Conservation (phyloP, 2,329 filamentous ascomycete genomes). For the Colletotrichum melonis region DNA sequence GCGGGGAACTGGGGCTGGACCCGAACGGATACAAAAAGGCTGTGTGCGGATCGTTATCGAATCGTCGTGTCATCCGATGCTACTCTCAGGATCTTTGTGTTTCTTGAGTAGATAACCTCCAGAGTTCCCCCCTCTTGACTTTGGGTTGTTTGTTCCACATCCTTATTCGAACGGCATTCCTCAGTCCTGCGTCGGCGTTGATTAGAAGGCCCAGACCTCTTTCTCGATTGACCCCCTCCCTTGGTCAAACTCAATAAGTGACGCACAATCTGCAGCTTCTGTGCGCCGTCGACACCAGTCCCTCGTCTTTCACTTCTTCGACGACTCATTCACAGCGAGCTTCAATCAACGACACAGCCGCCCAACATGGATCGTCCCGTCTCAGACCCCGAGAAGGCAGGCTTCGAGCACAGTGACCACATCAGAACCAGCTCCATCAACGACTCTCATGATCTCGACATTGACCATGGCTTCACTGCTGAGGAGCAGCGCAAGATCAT, state of each 20-base stretch:
- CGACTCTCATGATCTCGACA: conserved; percentile 14
- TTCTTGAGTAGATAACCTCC: conserved; percentile 6
- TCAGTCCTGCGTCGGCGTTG: not conserved
- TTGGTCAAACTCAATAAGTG: conserved; percentile 1
- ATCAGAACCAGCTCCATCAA: conserved; percentile 21
- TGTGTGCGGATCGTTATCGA: conserved; percentile 11
- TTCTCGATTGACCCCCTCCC: not conserved
- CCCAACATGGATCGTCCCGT: conserved; percentile 15
- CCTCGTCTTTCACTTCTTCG: not conserved
- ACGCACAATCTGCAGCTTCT: conserved; percentile 21
- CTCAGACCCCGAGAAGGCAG: conserved; percentile 36
- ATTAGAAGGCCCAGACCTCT: not conserved
- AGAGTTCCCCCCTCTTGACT: not conserved
- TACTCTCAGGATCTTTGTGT: not conserved
- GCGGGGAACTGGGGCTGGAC: not conserved
- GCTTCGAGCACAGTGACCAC: conserved; percentile 34
- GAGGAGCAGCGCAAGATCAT: conserved; percentile 76
- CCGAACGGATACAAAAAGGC: conserved; percentile 5
- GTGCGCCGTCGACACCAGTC: not conserved
- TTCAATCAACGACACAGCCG: not conserved
- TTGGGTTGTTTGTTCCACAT: not conserved
- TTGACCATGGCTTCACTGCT: conserved; percentile 62
- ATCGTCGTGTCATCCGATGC: conserved; percentile 21
- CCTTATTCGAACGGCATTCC: conserved; percentile 2
- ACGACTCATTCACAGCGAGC: not conserved